Conservation (phyloP, 2,329 filamentous ascomycete species). For the Rhexocercosporidium sp. region DNA sequence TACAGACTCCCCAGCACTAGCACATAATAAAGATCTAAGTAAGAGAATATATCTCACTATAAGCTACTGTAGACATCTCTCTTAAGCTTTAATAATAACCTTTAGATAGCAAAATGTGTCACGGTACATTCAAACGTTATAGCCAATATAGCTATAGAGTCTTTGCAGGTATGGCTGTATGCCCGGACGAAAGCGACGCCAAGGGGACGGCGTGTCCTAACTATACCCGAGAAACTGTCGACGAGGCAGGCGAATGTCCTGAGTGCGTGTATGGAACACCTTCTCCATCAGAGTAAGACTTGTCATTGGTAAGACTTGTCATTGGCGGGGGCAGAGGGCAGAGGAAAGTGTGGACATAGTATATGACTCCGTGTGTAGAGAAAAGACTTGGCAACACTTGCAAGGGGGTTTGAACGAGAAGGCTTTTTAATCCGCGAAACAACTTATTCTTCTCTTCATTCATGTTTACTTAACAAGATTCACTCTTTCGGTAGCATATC, state of each 20-base stretch:
- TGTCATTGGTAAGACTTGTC: not conserved
- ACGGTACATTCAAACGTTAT: not conserved
- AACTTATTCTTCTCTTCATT: not conserved
- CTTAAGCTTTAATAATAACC: not conserved
- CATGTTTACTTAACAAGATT: not conserved
- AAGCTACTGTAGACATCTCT: not conserved
- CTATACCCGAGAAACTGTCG: not conserved
- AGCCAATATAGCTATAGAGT: not conserved
- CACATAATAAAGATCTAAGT: not conserved
- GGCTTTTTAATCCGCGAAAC: not conserved
- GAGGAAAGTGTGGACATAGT: not conserved
- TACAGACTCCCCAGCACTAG: not conserved
- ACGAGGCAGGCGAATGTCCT: not conserved
- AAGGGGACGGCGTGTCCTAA: not conserved
- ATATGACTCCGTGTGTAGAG: not conserved
- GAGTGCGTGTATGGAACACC: not conserved
- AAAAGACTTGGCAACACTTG: not conserved
- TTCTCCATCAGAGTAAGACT: not conserved
- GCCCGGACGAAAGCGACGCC: not conserved
- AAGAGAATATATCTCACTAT: not conserved
- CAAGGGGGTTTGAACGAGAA: not conserved
- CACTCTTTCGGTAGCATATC: not conserved
- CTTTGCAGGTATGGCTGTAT: not conserved
- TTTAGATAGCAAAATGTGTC: not conserved
- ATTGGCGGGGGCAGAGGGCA: not conserved